A percentile compares a stretch with the other conserved stretches of the same genome.
phyloP scores from a whole-genome alignment of 768 basidiomycete genomes.

The Dentipellis fragilis region DNA sequence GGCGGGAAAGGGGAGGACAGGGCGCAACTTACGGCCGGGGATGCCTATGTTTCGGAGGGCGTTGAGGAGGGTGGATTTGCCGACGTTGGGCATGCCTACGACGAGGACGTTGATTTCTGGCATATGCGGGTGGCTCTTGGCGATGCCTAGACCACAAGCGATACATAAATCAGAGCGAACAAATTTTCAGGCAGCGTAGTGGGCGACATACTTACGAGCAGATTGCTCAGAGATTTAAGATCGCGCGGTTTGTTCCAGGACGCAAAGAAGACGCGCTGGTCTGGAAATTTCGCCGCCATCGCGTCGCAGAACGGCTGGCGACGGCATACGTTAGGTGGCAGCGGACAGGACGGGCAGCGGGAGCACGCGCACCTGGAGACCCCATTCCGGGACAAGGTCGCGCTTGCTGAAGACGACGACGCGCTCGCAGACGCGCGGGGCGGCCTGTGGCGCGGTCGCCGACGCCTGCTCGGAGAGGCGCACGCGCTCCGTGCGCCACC shows the following conservation, averaged over 20 bases:
- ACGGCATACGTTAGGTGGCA: conserved; percentile 9
- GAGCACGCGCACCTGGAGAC: conserved; percentile 56
- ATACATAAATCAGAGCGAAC: not conserved
- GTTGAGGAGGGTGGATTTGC: conserved; percentile 92
- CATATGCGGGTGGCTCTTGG: conserved; percentile 56
- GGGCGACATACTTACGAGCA: conserved; percentile 62
- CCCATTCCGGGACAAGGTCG: conserved; percentile 84
- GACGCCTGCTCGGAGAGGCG: conserved; percentile 8
- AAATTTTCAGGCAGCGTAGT: conserved; percentile 1
- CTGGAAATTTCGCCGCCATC: conserved; percentile 62
- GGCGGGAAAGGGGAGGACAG: not conserved
- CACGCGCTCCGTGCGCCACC: conserved; percentile 13
- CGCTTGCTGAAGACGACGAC: conserved; percentile 90
- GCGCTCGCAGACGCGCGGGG: conserved; percentile 52
- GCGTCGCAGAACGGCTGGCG: conserved; percentile 63
- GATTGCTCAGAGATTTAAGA: conserved; percentile 50
- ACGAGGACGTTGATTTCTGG: conserved; percentile 84
- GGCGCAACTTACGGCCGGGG: conserved; percentile 57
- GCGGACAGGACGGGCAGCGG: not conserved
- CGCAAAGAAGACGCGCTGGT: conserved; percentile 59
- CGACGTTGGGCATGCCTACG: conserved; percentile 98
- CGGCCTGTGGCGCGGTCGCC: conserved; percentile 5
- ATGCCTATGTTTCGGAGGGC: conserved; percentile 82
- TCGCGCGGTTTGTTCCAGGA: conserved; percentile 62
- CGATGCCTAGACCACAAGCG: conserved; percentile 40